Conservation (phyloP, 2,329 filamentous ascomycete genomes). For the Aspergillus melleus region DNA sequence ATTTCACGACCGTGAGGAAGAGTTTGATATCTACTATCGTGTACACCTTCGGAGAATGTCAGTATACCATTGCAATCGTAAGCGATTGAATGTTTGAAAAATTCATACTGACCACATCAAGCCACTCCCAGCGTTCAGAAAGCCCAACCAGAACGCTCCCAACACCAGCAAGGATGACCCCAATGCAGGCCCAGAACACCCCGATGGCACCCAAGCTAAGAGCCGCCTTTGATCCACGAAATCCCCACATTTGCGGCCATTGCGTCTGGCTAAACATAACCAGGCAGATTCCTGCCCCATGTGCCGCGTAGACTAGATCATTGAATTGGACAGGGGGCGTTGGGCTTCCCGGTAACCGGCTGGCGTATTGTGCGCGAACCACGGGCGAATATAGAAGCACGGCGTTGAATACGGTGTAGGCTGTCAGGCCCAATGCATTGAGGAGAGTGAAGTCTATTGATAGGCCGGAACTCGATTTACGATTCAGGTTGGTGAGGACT, state of each 20-base stretch:
- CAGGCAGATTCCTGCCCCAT: not conserved
- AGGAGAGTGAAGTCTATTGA: not conserved
- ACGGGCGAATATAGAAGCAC: not conserved
- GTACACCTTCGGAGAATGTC: not conserved
- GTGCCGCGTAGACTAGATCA: not conserved
- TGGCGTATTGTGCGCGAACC: not conserved
- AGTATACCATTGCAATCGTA: too few relatives aligned
- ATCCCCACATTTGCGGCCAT: not conserved
- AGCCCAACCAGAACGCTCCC: not conserved
- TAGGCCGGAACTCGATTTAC: not conserved
- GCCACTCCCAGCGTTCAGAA: not conserved
- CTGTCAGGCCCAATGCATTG: not conserved
- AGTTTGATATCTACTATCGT: not conserved
- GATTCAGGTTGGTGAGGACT: not conserved
- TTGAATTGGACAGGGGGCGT: not conserved
- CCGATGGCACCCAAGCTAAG: not conserved
- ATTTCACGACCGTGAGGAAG: not conserved
- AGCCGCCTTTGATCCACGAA: not conserved
- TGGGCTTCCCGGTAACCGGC: not conserved
- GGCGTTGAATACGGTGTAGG: constrained; percentile 1
- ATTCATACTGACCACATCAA: not conserved
- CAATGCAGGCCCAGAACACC: not conserved
- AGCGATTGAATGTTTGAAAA: too few relatives aligned
- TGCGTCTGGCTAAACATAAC: not conserved
- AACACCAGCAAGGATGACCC: not conserved